A percentile compares a stretch with the other conserved stretches of the same genome.
Conservation (phyloP, 208 protist species). For the Herpetomonas samuelpessoai region DNA sequence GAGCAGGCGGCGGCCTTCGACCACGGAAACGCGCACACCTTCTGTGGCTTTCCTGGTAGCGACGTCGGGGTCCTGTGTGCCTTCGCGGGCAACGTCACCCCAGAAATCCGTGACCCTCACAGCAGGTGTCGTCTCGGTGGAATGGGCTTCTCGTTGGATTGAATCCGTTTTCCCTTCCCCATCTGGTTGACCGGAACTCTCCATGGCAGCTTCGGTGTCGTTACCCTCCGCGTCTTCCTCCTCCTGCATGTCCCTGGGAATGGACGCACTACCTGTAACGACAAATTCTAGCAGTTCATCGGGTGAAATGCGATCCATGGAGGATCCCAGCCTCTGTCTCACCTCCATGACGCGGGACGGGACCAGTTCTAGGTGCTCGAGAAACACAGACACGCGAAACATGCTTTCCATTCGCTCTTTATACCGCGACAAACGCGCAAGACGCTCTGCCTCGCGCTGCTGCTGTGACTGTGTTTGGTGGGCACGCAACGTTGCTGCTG, state of each 20-base stretch:
- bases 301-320: constrained; percentile 43
- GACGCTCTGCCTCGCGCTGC: constrained; percentile 23
- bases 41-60: background rate
- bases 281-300: constrained; percentile 80
- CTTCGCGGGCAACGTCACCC: background rate
- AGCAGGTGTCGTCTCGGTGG: background rate
- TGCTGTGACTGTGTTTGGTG: constrained; percentile 14
- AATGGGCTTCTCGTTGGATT: too few species aligned
- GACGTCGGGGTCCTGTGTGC: background rate
- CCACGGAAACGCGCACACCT: background rate
- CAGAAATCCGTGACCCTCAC: background rate
- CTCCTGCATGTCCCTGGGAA: constrained; percentile 68
- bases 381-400: constrained; percentile 51
- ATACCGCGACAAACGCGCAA: constrained; percentile 19
- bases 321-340: constrained; percentile 23
- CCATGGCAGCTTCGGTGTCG: too few species aligned
- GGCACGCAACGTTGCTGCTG: constrained; percentile 22
- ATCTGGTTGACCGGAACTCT: background rate
- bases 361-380: constrained; percentile 53
- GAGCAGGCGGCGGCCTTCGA: background rate
- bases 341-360: constrained; percentile 43
- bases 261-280: constrained; percentile 52
- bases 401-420: constrained; percentile 29
- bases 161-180: background rate
- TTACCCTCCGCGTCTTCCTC: background rate